Percentiles rank a stretch among this genome's conserved stretches.
These are phyloP conservation scores for Trametes villosa DNA, from an alignment of 768 basidiomycete genomes.

Conservation along the genomic window DNA sequence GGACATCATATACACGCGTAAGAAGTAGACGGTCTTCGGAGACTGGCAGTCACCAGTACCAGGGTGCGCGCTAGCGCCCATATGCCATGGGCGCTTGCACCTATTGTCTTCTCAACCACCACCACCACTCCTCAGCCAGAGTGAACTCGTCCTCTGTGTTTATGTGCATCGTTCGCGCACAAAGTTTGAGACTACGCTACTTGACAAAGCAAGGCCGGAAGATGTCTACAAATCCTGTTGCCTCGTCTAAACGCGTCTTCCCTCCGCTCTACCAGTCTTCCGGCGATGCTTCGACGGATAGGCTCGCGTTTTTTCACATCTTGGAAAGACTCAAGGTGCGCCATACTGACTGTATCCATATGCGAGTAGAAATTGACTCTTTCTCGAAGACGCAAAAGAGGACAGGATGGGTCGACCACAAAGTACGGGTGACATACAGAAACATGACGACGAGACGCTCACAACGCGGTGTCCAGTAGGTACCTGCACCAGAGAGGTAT, in stretches of 20 bases:
- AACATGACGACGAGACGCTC: not conserved
- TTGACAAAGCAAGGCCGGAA: too few relatives aligned
- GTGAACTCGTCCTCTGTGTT: too few relatives aligned
- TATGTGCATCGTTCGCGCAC: too few relatives aligned
- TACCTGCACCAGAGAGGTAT: conserved; percentile 85
- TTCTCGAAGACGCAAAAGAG: conserved; percentile 84
- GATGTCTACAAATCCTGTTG: not conserved
- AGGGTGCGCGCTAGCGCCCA: too few relatives aligned
- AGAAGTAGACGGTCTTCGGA: too few relatives aligned
- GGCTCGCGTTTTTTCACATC: conserved; percentile 89
- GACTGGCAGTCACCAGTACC: too few relatives aligned
- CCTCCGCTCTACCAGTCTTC: conserved; percentile 60
- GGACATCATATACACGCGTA: too few relatives aligned
- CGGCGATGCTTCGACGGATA: conserved; percentile 62
- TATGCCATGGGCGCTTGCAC: too few relatives aligned
- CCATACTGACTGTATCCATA: not conserved
- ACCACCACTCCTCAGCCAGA: too few relatives aligned
- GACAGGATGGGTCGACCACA: conserved; percentile 91
- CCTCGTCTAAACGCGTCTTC: conserved; percentile 51
- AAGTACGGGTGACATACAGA: conserved; percentile 47
- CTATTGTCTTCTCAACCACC: too few relatives aligned
- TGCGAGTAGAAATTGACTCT: not conserved
- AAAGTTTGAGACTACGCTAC: too few relatives aligned
- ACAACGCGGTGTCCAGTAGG: conserved; percentile 45
- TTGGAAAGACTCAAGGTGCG: conserved; percentile 85